Percentiles rank a stretch among this genome's conserved stretches.
Evolutionary conservation across 805 yeast genomes (phyloP).

Genomic region (Kuraishia piskuri): DNA sequence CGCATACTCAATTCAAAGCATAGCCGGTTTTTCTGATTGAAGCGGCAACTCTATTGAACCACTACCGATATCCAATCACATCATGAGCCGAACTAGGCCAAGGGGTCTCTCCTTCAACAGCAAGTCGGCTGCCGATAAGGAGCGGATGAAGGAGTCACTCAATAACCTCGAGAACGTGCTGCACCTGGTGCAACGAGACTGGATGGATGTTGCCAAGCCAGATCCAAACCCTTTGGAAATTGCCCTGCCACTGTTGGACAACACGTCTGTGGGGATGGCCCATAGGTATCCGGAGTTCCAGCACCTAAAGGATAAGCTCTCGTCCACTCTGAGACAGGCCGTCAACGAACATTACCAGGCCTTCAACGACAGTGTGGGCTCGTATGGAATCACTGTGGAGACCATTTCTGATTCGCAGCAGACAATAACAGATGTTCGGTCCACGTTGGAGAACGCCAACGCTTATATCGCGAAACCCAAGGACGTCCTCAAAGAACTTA

Average conservation of each 20-base stretch:
- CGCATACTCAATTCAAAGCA: too few relatives aligned
- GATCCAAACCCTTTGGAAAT: conserved; percentile 47
- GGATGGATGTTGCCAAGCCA: background rate
- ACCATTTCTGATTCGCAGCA: conserved; percentile 60
- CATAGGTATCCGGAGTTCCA: conserved; percentile 61
- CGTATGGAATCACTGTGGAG: conserved; percentile 64
- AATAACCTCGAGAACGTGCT: background rate
- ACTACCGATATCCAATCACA: background rate
- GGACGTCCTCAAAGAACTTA: conserved; percentile 54
- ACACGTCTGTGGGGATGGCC: conserved; percentile 86
- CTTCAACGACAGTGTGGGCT: conserved; percentile 78
- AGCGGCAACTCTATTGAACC: too few relatives aligned
- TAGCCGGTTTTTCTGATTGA: too few relatives aligned
- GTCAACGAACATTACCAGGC: conserved; percentile 79
- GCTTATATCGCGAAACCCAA: conserved; percentile 44
- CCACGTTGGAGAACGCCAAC: conserved; percentile 38
- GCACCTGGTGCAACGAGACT: conserved; percentile 2
- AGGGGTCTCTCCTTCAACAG: conserved; percentile 2
- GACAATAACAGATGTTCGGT: conserved; percentile 38
- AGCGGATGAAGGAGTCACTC: conserved; percentile 1
- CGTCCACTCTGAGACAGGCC: conserved; percentile 50
- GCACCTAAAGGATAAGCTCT: conserved; percentile 47
- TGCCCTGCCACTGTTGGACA: conserved; percentile 77
- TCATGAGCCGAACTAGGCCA: background rate
- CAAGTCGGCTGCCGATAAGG: background rate